Percentiles rank a stretch among this genome's conserved stretches.
Evolutionary conservation across 139 green algal genomes (phyloP).

Genomic region (Tetraselmis striata): DNA sequence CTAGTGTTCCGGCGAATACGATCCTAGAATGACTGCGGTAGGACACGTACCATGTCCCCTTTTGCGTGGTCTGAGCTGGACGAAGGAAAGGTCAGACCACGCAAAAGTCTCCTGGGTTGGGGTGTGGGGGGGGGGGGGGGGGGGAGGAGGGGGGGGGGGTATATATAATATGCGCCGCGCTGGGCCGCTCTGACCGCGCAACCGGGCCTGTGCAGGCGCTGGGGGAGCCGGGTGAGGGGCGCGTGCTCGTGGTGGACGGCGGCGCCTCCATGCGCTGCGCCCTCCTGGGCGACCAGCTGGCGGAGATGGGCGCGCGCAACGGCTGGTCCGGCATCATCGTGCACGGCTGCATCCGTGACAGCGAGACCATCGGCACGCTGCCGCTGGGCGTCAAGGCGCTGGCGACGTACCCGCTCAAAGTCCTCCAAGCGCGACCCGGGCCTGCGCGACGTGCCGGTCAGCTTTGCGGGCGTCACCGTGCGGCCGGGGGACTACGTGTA

Average conservation of each 20-base stretch:
- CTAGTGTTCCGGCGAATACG: no score
- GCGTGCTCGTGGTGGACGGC: constrained; percentile 89
- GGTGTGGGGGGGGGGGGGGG: no score
- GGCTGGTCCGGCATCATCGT: constrained; percentile 92
- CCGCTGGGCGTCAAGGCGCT: constrained; percentile 83
- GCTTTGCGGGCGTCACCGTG: constrained; percentile 62
- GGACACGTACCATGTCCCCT: no score
- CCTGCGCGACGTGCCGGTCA: constrained; percentile 70
- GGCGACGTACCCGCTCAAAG: constrained; percentile 81
- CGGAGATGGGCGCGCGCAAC: constrained; percentile 79
- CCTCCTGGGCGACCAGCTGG: constrained; percentile 91
- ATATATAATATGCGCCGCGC: no score
- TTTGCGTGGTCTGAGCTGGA: no score
- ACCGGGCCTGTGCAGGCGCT: constrained; percentile 65
- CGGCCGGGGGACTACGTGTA: constrained; percentile 77
- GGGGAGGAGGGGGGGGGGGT: no score
- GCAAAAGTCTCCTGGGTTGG: no score
- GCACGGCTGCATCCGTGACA: constrained; percentile 91
- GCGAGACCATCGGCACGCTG: constrained; percentile 78
- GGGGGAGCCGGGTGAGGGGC: constrained; percentile 64
- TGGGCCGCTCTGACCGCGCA: no score
- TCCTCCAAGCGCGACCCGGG: constrained; percentile 78
- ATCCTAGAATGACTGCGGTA: no score
- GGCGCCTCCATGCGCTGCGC: constrained; percentile 81
- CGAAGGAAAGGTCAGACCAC: no score